Base-by-base conservation (phyloP, 345 rosid genomes). In the Erucastrum elatum region DNA sequence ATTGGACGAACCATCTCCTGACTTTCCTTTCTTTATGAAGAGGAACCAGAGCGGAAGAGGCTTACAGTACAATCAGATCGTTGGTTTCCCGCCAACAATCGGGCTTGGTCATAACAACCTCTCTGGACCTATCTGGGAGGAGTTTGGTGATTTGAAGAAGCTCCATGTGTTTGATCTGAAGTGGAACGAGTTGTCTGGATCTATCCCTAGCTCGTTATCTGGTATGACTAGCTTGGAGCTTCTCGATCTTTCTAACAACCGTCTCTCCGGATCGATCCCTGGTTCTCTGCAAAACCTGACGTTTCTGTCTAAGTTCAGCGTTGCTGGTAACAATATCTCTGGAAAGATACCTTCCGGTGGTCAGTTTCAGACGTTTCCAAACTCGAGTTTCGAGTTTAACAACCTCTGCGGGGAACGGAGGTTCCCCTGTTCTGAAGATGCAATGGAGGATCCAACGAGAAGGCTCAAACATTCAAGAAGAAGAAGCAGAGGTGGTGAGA, bases 321-420 rank as follows among this genome's bases (percentile, higher is more conserved):
- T 89, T 12, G 93, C 96, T 11, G 11, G 74, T 74, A 93, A 91
- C 83, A 80, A 68, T 5, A 87, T 91, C 8, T 64, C 49, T 1
- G 98, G 98, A 51, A 76, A 11, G 41, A 87, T 93, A 15, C 96
- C 98, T 12, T 68, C 72, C 0, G 90, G 85, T 70, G 86, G 87
- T 71, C 98, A 94, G 81, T 91, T 94, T 81, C 82, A 41, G 65
- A 90, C 90, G 34, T 94, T 94, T 49, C 92, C 95, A 3, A 88
- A 85, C 77, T 85, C 97, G 53, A 91, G 98, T 84, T 91, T 91
- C 4, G 96, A 90, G 82, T 91, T 86, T 25, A 94, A 90, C 63
- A 21, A 64, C 61, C 94, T 94, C 10, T 91, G 98, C n/a, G 96
- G 96, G 16, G 91, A 90, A 25, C 92, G 88, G 17, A 67, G 84